A percentile compares a stretch with the other conserved stretches of the same genome.
Evolutionary conservation across 257 asterid species (phyloP).

Genomic region (Leptodermis oblonga): DNA sequence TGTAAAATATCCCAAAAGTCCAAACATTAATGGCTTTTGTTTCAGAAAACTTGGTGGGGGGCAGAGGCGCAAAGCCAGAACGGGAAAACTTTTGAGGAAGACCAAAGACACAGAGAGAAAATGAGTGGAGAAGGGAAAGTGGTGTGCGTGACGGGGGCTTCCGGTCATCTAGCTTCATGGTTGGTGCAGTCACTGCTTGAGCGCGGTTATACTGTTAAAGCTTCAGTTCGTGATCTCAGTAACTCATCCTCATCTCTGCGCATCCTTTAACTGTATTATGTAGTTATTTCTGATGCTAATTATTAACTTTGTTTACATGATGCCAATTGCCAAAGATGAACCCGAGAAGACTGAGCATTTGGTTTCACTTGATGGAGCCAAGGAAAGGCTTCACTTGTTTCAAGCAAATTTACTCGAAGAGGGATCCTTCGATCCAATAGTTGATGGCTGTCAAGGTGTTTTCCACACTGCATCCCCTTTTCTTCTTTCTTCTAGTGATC

Average conservation of each 20-base stretch:
- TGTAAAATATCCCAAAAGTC: too few species aligned
- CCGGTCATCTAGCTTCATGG: constrained; percentile 65
- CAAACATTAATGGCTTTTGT: too few species aligned
- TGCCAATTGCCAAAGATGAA: constrained; percentile 34
- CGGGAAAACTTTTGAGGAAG: too few species aligned
- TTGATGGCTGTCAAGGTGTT: constrained; percentile 59
- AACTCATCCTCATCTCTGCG: neutral
- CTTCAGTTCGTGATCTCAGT: constrained; percentile 53
- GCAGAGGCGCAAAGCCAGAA: too few species aligned
- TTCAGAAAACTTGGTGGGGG: too few species aligned
- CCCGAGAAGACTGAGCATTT: constrained; percentile 43
- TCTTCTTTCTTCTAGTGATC: constrained; percentile 23
- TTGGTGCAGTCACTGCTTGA: constrained; percentile 50
- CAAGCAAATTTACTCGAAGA: constrained; percentile 45
- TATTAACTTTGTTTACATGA: neutral
- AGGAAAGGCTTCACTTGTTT: constrained; percentile 42
- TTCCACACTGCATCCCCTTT: constrained; percentile 67
- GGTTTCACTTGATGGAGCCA: constrained; percentile 52
- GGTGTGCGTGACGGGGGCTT: constrained; percentile 71
- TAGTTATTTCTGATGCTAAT: neutral
- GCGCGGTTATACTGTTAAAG: constrained; percentile 56
- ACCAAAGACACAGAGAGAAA: neutral
- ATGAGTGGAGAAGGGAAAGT: constrained; percentile 26
- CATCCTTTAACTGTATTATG: neutral
- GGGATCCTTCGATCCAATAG: constrained; percentile 45